Evolutionary conservation across 371 early-diverging fungal species (phyloP).

Genomic region (Mortierella sp.): DNA sequence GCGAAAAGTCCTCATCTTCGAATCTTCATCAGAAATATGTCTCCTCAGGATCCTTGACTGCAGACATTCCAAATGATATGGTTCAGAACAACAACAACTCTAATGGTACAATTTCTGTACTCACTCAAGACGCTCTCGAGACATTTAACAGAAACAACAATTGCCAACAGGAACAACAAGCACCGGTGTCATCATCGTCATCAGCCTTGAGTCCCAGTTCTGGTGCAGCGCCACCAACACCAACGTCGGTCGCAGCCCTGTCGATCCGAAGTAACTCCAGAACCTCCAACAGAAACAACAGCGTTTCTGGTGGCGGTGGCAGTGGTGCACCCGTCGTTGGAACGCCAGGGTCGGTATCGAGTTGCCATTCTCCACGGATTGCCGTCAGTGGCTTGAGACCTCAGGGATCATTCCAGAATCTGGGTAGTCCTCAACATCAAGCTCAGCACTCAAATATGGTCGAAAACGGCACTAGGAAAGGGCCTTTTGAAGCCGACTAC

Average conservation of each 20-base stretch:
- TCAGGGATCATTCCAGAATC: conserved; percentile 5
- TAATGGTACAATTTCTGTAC: conserved; percentile 1
- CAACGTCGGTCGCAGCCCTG: conserved; percentile 36
- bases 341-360: conserved; percentile 18
- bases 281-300: conserved; percentile 21
- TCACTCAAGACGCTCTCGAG: conserved; percentile 31
- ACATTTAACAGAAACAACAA: conserved; percentile 13
- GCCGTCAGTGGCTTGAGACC: neutral
- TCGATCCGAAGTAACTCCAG: conserved; percentile 46
- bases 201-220: neutral
- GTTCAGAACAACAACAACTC: no score
- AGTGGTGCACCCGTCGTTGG: neutral
- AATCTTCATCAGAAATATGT: conserved; percentile 11
- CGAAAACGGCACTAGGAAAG: neutral
- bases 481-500: conserved; percentile 25
- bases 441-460: neutral
- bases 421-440: conserved; percentile 4
- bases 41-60: neutral
- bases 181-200: no score
- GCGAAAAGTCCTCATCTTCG: conserved; percentile 13
- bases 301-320: neutral
- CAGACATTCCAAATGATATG: neutral
- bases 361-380: conserved; percentile 15
- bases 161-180: neutral
- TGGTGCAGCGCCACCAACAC: conserved; percentile 15